A percentile compares a stretch with the other conserved stretches of the same genome.
These are phyloP conservation scores for Pseudogymnoascus sp. DNA, from an alignment of 2,329 filamentous ascomycete species.

Conservation along the genomic window DNA sequence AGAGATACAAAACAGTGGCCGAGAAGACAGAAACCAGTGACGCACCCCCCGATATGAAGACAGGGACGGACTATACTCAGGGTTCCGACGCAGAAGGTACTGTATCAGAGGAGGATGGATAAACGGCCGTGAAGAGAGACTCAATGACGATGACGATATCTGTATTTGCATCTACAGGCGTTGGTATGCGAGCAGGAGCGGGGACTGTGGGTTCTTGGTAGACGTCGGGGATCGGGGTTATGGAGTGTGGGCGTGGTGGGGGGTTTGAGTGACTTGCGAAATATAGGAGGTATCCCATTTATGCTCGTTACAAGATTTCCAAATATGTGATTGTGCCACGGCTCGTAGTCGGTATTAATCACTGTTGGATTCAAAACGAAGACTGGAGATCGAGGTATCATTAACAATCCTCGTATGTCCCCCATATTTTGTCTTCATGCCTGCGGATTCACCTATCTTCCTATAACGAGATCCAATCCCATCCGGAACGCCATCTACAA, in stretches of 20 bases:
- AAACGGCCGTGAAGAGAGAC: slow-evolving; percentile 1
- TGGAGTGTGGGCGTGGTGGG: not conserved
- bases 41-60: not conserved
- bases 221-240: slow-evolving; percentile 7
- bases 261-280: not conserved
- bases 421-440: not conserved
- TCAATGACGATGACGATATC: slow-evolving; percentile 8
- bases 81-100: not conserved
- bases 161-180: slow-evolving; percentile 8
- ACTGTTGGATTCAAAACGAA: not conserved
- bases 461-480: not conserved
- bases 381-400: not conserved
- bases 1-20: not conserved
- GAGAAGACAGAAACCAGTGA: not conserved
- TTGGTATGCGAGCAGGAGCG: not conserved
- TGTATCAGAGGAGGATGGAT: not conserved
- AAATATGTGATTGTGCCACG: not conserved
- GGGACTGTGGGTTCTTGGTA: slow-evolving; percentile 3
- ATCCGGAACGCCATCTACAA: slow-evolving; percentile 10
- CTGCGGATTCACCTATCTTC: not conserved
- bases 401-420: not conserved
- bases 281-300: not conserved
- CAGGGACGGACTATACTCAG: not conserved
- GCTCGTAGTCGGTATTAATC: not conserved
- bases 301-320: not conserved